Base-by-base conservation (phyloP, 305 asterid species). In the Fraxinus sp. region DNA sequence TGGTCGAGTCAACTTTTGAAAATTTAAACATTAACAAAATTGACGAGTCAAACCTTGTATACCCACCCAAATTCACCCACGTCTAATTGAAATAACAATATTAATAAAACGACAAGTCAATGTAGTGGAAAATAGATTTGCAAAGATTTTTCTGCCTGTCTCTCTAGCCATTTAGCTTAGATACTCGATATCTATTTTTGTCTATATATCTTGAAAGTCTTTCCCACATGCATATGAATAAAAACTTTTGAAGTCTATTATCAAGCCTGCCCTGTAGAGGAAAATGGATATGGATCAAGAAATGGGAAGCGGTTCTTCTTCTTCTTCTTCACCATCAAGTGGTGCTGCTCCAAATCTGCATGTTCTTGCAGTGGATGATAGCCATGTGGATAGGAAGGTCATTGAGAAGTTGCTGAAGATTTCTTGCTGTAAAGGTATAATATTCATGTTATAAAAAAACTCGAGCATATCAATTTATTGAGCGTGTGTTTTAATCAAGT, bases 281-380 rank as follows among this genome's bases (percentile, higher is more conserved):
- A 57, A 18, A 57, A 18, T 18, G 26, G 26, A 18, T 7, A 57
- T 82, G 79, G 78, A 73, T 59, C 68, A 57, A 18, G 77, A 87
- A 46, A 59, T 84, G 84, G 85, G 78, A 3, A 82, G 86, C 49
- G 89, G 79, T 85, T 89, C 88, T 35, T 89, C 88, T 35, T 86
- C 64, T 49, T 49, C 59, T 49, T 49, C 59, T 14, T 14, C 55
- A 10, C 16, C 57, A 46, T 46, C 89, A 0, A 82, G 79, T 75
- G 83, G 75, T 22, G 14, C 52, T 41, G 89, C 36, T 68, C 88
- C 87, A 37, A 94, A 95, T 49, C 85, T 93, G 46, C 98, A 93
- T 84, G 98, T 95, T 84, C 98, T 95, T 68, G 98, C 98, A 28
- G 98, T 95, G 3, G 98, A 95, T 84, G 98, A 95, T 75, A 93